These are phyloP conservation scores for Zostera marina DNA, from an alignment of 116 monocot genomes.

Conservation along the genomic window DNA sequence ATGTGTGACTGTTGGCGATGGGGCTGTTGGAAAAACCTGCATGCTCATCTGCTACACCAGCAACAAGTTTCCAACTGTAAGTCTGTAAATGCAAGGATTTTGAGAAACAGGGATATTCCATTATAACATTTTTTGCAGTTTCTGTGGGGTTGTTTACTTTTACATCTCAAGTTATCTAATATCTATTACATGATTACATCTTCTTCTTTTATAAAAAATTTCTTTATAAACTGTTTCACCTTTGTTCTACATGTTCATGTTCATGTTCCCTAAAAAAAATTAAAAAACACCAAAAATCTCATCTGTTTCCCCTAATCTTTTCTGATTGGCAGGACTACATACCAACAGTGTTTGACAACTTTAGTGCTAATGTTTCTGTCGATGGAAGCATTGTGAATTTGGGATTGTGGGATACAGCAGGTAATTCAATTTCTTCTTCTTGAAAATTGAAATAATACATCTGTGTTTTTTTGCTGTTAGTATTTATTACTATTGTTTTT, in stretches of 20 bases:
- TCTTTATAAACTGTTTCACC: too few species aligned
- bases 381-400: conserved; percentile 68
- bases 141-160: too few species aligned
- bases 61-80: conserved; percentile 89
- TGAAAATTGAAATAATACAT: background rate
- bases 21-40: conserved; percentile 65
- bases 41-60: conserved; percentile 98
- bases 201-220: too few species aligned
- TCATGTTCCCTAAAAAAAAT: too few species aligned
- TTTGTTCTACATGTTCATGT: too few species aligned
- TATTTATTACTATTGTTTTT: background rate
- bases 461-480: background rate
- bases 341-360: conserved; percentile 72
- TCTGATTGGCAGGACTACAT: conserved; percentile 38
- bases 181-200: too few species aligned
- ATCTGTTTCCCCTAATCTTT: background rate
- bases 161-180: too few species aligned
- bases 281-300: background rate
- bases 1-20: conserved; percentile 31
- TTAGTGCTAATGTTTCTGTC: conserved; percentile 73
- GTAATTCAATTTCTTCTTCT: conserved; percentile 7
- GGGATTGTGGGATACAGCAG: conserved; percentile 77
- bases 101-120: too few species aligned
- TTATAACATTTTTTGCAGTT: too few species aligned
- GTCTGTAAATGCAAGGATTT: too few species aligned